These are phyloP conservation scores for Paraphoma chrysanthemicola DNA, from an alignment of 2,329 filamentous ascomycete genomes.

Conservation along the genomic window DNA sequence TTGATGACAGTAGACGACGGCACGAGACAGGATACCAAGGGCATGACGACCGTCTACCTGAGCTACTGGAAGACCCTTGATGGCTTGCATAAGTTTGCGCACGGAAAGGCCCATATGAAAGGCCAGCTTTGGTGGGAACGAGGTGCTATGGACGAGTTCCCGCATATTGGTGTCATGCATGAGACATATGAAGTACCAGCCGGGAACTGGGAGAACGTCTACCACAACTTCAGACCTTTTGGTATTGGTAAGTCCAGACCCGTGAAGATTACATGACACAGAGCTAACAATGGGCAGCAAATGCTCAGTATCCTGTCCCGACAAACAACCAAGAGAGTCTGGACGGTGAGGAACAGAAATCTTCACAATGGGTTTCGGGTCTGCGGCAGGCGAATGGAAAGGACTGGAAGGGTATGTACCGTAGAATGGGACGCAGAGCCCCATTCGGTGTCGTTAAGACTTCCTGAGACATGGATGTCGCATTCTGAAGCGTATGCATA, in stretches of 20 bases:
- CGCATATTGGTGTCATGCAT: constrained; percentile 18
- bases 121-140: constrained; percentile 16
- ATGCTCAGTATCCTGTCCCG: constrained; percentile 12
- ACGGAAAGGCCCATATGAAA: constrained; percentile 11
- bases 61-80: constrained; percentile 21
- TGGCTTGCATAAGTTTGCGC: constrained; percentile 16
- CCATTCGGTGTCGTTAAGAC: background rate
- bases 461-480: background rate
- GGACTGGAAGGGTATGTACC: background rate
- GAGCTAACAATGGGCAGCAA: constrained; percentile 6
- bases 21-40: constrained; percentile 2
- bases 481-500: background rate
- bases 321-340: background rate
- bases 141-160: constrained; percentile 1
- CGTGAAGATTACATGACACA: background rate
- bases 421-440: background rate
- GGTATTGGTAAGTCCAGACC: constrained; percentile 10
- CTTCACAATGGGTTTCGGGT: background rate
- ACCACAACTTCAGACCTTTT: constrained; percentile 16
- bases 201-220: constrained; percentile 22
- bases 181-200: constrained; percentile 18
- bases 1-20: background rate
- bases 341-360: background rate
- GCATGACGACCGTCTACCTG: constrained; percentile 11
- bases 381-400: background rate